Evolutionary conservation across 768 basidiomycete species (phyloP).

Genomic region (Suillus bovinus): DNA sequence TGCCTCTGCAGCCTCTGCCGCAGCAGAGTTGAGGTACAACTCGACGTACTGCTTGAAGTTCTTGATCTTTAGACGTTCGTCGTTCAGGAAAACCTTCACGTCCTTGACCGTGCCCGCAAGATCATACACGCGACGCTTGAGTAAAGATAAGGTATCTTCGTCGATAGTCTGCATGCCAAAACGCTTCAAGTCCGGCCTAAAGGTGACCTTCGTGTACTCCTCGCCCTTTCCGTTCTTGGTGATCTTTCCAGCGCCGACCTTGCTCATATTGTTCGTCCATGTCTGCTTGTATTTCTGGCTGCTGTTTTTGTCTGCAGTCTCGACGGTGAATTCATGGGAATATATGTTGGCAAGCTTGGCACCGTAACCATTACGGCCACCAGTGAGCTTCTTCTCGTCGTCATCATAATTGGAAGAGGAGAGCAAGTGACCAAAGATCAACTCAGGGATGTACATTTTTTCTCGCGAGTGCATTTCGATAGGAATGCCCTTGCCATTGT

Average conservation of each 20-base stretch:
- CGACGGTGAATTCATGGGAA: conserved; percentile 92
- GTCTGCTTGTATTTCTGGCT: conserved; percentile 93
- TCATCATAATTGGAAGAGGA: conserved; percentile 98
- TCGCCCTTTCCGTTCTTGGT: conserved; percentile 86
- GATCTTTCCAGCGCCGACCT: conserved; percentile 87
- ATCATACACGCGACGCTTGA: conserved; percentile 94
- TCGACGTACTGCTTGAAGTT: conserved; percentile 98
- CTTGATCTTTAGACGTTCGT: conserved; percentile 88
- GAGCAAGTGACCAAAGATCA: conserved; percentile 95
- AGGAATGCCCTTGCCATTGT: conserved; percentile 95
- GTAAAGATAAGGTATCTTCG: conserved; percentile 83
- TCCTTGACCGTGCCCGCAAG: conserved; percentile 95
- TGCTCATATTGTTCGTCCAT: conserved; percentile 92
- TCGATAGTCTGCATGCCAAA: conserved; percentile 94
- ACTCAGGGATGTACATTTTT: conserved; percentile 93
- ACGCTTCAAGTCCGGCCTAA: conserved; percentile 86
- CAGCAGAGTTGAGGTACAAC: conserved; percentile 81
- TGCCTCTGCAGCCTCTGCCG: conserved; percentile 63
- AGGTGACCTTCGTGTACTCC: conserved; percentile 91
- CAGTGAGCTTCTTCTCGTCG: conserved; percentile 97
- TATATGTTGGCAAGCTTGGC: conserved; percentile 99
- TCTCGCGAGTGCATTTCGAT: conserved; percentile 94
- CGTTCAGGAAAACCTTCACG: conserved; percentile 92
- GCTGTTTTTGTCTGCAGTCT: conserved; percentile 88
- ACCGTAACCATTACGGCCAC: conserved; percentile 98